Percentiles rank a stretch among this genome's conserved stretches.
Evolutionary conservation across 139 green algal genomes (phyloP).

Genomic region (Trebouxia sp.): DNA sequence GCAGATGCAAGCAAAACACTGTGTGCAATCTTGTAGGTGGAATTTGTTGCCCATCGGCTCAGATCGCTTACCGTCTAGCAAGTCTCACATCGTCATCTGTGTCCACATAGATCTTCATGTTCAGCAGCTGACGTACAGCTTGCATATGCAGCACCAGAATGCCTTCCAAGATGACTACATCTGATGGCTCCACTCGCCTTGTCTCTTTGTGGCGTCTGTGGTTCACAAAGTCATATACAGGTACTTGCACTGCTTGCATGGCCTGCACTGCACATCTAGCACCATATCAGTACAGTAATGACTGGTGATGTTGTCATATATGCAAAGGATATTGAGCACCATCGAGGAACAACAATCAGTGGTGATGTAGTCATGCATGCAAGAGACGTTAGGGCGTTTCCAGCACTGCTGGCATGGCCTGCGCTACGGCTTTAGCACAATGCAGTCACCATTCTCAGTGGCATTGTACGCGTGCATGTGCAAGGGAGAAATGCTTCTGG

Average conservation of each 20-base stretch:
- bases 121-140: conserved; percentile 74
- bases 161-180: conserved; percentile 97
- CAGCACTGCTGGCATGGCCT: too few relatives aligned
- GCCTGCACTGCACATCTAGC: conserved; percentile 3
- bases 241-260: conserved; percentile 73
- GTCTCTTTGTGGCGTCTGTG: conserved; percentile 69
- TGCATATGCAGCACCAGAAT: conserved; percentile 93
- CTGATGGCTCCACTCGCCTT: conserved; percentile 73
- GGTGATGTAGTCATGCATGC: too few relatives aligned
- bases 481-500: neutral
- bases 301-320: neutral
- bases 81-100: conserved; percentile 95
- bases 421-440: too few relatives aligned
- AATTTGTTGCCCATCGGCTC: too few relatives aligned
- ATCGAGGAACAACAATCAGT: too few relatives aligned
- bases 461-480: neutral
- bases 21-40: too few relatives aligned
- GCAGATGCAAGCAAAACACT: neutral
- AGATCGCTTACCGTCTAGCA: conserved; percentile 58
- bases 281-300: neutral
- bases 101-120: conserved; percentile 92
- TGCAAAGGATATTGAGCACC: too few relatives aligned
- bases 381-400: too few relatives aligned
- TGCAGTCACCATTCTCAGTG: neutral
- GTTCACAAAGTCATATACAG: conserved; percentile 92